phyloP scores from a whole-genome alignment of 768 basidiomycete genomes.

The Boletellus ananas region DNA sequence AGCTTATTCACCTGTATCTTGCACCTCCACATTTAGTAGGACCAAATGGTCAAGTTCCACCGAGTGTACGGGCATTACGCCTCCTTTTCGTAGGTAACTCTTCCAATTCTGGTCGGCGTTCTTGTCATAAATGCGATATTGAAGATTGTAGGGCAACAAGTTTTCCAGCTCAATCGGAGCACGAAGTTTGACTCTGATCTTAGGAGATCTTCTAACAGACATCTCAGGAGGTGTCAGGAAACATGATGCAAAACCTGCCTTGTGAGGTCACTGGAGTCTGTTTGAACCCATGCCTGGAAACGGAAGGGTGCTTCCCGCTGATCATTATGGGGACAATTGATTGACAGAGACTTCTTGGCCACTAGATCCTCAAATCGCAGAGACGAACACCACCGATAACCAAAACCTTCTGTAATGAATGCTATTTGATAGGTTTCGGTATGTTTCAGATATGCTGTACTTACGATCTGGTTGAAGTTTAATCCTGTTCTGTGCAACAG shows the following conservation, averaged over 20 bases:
- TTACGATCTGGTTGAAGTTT: conserved; percentile 90
- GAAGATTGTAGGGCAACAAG: conserved; percentile 86
- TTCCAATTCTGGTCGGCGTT: conserved; percentile 91
- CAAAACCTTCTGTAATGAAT: conserved; percentile 75
- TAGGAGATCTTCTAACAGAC: conserved; percentile 68
- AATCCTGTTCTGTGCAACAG: conserved; percentile 76
- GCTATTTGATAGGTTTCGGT: conserved; percentile 2
- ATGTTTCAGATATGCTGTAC: conserved; percentile 22
- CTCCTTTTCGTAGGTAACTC: conserved; percentile 89
- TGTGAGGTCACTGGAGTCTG: conserved; percentile 55
- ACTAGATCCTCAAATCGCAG: conserved; percentile 89
- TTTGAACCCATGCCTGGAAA: conserved; percentile 88
- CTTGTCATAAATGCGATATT: conserved; percentile 97
- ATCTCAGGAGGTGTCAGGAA: conserved; percentile 3
- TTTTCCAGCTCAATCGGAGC: conserved; percentile 97
- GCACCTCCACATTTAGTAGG: conserved; percentile 81
- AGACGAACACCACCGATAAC: conserved; percentile 88
- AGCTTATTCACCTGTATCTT: conserved; percentile 73
- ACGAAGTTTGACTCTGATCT: conserved; percentile 78
- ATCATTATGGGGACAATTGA: conserved; percentile 82
- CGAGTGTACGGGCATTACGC: conserved; percentile 94
- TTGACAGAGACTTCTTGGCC: conserved; percentile 60
- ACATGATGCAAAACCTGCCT: conserved; percentile 41
- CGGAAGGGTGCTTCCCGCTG: conserved; percentile 85
- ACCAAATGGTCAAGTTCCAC: conserved; percentile 89